Evolutionary conservation across 768 basidiomycete genomes (phyloP).

Genomic region (Lactarius deliciosus): DNA sequence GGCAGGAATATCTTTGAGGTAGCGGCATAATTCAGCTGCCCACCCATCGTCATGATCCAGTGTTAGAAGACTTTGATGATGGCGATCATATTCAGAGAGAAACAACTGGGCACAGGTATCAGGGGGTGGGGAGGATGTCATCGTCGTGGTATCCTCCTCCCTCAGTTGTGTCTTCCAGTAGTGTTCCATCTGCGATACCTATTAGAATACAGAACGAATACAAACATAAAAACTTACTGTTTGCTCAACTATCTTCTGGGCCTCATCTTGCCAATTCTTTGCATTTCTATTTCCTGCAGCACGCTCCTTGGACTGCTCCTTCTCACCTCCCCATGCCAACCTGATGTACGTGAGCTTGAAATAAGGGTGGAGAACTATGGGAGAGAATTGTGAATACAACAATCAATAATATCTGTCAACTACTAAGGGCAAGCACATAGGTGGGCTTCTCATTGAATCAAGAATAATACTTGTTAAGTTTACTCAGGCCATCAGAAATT

Average conservation of each 20-base stretch:
- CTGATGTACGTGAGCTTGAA: constrained; percentile 36
- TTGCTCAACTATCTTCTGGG: constrained; percentile 17
- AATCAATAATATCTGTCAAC: no score
- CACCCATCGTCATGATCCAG: constrained; percentile 12
- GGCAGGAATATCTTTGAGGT: constrained; percentile 26
- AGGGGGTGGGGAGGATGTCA: no score
- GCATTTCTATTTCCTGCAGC: constrained; percentile 22
- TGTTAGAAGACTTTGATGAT: neutral
- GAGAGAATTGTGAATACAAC: no score
- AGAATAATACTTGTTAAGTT: constrained; percentile 33
- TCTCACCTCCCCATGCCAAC: constrained; percentile 33
- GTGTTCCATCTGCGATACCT: neutral
- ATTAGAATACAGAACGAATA: no score
- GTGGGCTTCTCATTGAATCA: constrained; percentile 25
- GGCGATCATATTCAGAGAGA: neutral
- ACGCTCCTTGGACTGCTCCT: constrained; percentile 31
- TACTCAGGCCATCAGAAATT: constrained; percentile 22
- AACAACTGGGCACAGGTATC: neutral
- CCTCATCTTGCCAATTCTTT: constrained; percentile 29
- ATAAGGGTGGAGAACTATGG: constrained; percentile 33
- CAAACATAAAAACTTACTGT: constrained; percentile 9
- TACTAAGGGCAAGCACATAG: constrained; percentile 35
- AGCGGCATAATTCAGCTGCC: constrained; percentile 17
- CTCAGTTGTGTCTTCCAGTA: neutral
- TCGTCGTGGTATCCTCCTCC: no score